Evolutionary conservation across 2,329 filamentous ascomycete species (phyloP).

Genomic region (Calonectria leucothoes): DNA sequence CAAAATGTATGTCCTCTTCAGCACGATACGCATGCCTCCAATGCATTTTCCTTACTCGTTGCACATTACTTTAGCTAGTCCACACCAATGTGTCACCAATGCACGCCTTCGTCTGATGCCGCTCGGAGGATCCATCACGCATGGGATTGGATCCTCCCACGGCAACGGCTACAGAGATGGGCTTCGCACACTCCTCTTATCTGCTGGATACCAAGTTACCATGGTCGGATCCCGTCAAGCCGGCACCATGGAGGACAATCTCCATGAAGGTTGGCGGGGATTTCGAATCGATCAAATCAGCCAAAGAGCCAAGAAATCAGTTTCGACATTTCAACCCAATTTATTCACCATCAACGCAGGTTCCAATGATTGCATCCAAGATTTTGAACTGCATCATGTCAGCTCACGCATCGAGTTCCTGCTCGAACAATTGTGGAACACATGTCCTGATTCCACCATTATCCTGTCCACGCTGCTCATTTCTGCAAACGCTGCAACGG

Average conservation of each 20-base stretch:
- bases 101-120: conserved; percentile 46
- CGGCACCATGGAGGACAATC: conserved; percentile 51
- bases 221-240: conserved; percentile 51
- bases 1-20: background rate
- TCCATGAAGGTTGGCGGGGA: conserved; percentile 51
- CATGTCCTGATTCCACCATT: conserved; percentile 44
- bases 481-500: conserved; percentile 35
- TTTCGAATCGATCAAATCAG: conserved; percentile 48
- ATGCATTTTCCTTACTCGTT: background rate
- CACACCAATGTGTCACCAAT: background rate
- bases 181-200: conserved; percentile 48
- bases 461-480: conserved; percentile 45
- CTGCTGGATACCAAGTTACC: conserved; percentile 45
- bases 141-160: conserved; percentile 45
- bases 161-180: conserved; percentile 51
- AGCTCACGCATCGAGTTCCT: conserved; percentile 43
- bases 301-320: conserved; percentile 41
- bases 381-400: conserved; percentile 43
- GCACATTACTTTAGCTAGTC: background rate
- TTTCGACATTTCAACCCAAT: conserved; percentile 47
- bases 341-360: conserved; percentile 53
- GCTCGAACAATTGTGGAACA: conserved; percentile 44
- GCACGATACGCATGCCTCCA: no score
- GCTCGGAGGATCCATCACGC: conserved; percentile 53
- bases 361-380: conserved; percentile 52